Percentiles rank a stretch among this genome's conserved stretches.
These are phyloP conservation scores for Termitomyces sp. DNA, from an alignment of 768 basidiomycete species.

Conservation along the genomic window DNA sequence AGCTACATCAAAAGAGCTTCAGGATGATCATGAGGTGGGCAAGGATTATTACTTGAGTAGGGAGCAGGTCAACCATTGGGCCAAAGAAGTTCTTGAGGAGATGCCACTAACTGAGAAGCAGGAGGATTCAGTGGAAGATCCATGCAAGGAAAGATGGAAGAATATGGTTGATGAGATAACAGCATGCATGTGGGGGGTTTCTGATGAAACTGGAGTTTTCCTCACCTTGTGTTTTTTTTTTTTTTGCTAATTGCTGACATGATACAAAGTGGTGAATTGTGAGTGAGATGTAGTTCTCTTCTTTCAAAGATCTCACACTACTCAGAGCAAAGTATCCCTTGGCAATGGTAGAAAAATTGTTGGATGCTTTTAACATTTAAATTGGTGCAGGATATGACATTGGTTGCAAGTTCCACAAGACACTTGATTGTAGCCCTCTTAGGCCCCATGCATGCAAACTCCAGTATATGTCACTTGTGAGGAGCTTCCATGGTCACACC, in stretches of 20 bases:
- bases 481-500: conserved; percentile 22
- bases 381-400: conserved; percentile 24
- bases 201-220: conserved; percentile 27
- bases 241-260: conserved; percentile 15
- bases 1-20: conserved; percentile 5
- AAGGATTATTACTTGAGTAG: conserved; percentile 19
- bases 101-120: neutral
- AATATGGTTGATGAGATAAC: conserved; percentile 16
- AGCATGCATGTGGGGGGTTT: conserved; percentile 21
- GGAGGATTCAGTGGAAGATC: too few species aligned
- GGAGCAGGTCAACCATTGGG: conserved; percentile 20
- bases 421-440: conserved; percentile 16
- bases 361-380: conserved; percentile 12
- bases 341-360: conserved; percentile 11
- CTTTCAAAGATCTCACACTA: neutral
- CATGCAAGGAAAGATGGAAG: conserved; percentile 19
- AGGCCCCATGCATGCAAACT: conserved; percentile 6
- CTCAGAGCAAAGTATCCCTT: conserved; percentile 26
- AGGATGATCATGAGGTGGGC: conserved; percentile 12
- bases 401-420: conserved; percentile 22
- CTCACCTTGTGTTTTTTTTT: conserved; percentile 22
- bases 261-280: conserved; percentile 24
- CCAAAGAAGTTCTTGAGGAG: conserved; percentile 6
- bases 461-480: conserved; percentile 18
- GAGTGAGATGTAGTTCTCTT: neutral